phyloP scores from a whole-genome alignment of 345 rosid species.

The Eucalyptus camaldulensis region DNA sequence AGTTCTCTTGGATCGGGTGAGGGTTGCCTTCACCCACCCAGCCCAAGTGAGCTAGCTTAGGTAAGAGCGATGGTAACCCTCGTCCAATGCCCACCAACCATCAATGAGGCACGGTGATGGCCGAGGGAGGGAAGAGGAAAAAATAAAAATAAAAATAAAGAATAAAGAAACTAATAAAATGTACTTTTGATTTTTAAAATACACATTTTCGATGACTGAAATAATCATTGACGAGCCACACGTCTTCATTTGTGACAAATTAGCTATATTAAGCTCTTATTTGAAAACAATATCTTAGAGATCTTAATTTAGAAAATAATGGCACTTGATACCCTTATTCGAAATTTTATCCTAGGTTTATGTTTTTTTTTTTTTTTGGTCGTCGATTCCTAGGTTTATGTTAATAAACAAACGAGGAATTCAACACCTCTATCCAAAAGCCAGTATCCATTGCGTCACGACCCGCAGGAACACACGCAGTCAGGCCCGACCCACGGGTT shows the following conservation, averaged over 20 bases:
- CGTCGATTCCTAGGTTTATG: neutral
- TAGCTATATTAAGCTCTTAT: too few relatives aligned
- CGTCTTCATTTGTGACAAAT: too few relatives aligned
- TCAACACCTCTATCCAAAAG: neutral
- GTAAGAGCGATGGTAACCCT: too few relatives aligned
- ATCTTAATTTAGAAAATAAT: too few relatives aligned
- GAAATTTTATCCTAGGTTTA: neutral
- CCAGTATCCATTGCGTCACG: neutral
- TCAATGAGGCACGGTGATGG: too few relatives aligned
- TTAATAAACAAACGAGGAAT: neutral
- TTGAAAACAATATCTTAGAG: too few relatives aligned
- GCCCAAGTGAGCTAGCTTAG: too few relatives aligned
- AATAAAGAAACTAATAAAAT: too few relatives aligned
- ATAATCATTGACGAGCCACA: too few relatives aligned
- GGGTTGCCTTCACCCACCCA: too few relatives aligned
- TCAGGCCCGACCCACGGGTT: neutral
- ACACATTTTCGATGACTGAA: rapidly evolving
- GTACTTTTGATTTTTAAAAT: too few relatives aligned
- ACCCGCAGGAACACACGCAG: neutral
- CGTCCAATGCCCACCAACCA: rapidly evolving
- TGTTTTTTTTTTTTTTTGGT: neutral
- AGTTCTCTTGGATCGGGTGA: rapidly evolving
- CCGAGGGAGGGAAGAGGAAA: rapidly evolving
- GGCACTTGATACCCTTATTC: too few relatives aligned
- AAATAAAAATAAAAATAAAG: rapidly evolving